These are phyloP conservation scores for Candida sojae DNA, from an alignment of 1,139 yeast genomes.

Conservation along the genomic window DNA sequence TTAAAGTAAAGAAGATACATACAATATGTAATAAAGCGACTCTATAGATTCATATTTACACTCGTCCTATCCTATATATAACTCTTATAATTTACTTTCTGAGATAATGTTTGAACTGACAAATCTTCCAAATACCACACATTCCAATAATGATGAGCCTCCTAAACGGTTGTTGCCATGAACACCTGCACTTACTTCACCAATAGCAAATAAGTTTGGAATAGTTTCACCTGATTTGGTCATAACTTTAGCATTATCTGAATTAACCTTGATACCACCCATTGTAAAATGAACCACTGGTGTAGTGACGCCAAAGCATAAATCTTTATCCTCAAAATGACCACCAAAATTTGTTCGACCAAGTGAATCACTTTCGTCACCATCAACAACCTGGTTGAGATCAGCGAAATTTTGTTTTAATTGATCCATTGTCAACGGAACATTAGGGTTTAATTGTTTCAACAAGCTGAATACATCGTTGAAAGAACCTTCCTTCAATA, in stretches of 20 bases:
- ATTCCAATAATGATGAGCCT: slow-evolving; percentile 39
- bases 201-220: slow-evolving; percentile 34
- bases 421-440: slow-evolving; percentile 10
- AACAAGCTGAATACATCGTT: slow-evolving; percentile 21
- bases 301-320: slow-evolving; percentile 35
- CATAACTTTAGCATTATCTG: slow-evolving; percentile 24
- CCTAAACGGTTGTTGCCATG: slow-evolving; percentile 42
- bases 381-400: slow-evolving; percentile 15
- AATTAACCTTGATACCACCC: slow-evolving; percentile 40
- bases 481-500: slow-evolving; percentile 27
- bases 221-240: slow-evolving; percentile 18
- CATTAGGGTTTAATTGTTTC: slow-evolving; percentile 16
- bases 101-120: slow-evolving; percentile 13
- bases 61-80: not conserved
- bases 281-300: slow-evolving; percentile 43
- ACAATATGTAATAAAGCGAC: no score
- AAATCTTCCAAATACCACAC: slow-evolving; percentile 38
- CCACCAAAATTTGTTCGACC: slow-evolving; percentile 26
- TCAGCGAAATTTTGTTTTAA: slow-evolving; percentile 15
- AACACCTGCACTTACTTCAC: slow-evolving; percentile 42
- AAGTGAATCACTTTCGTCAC: slow-evolving; percentile 17
- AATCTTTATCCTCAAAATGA: slow-evolving; percentile 13
- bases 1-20: not conserved
- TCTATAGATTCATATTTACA: not conserved
- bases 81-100: not conserved